Evolutionary conservation across 805 yeast genomes (phyloP).

Genomic region (Candida coleopterorum): DNA sequence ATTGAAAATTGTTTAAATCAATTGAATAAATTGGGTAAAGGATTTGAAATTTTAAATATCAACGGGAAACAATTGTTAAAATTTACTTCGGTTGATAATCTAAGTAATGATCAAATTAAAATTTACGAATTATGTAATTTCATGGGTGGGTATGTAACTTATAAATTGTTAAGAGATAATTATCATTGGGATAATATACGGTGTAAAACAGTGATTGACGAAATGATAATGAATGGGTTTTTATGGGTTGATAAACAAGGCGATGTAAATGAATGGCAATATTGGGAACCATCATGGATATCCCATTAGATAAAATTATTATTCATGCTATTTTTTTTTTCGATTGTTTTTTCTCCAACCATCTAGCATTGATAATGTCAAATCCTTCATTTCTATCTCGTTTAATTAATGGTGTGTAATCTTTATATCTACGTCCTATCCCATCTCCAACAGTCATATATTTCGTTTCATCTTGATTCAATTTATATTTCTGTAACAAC

Average conservation of each 20-base stretch:
- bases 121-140: constrained; percentile 74
- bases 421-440: constrained; percentile 51
- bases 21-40: constrained; percentile 60
- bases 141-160: constrained; percentile 67
- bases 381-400: constrained; percentile 60
- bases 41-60: constrained; percentile 58
- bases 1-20: constrained; percentile 50
- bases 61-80: constrained; percentile 52
- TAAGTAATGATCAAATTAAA: constrained; percentile 57
- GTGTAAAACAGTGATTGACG: constrained; percentile 60
- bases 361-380: constrained; percentile 66
- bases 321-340: neutral
- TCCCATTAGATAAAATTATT: constrained; percentile 11
- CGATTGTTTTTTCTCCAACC: constrained; percentile 36
- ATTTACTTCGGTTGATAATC: constrained; percentile 24
- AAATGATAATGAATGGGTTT: constrained; percentile 76
- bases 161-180: constrained; percentile 63
- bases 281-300: constrained; percentile 79
- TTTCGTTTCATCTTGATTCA: constrained; percentile 6
- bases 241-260: constrained; percentile 75
- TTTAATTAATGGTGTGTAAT: constrained; percentile 52
- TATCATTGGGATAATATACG: constrained; percentile 67
- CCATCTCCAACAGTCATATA: constrained; percentile 74
- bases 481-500: neutral
- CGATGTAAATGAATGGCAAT: constrained; percentile 38